Conservation (phyloP, 1,284 basidiomycete species). For the Apiotrichum laibachii region DNA sequence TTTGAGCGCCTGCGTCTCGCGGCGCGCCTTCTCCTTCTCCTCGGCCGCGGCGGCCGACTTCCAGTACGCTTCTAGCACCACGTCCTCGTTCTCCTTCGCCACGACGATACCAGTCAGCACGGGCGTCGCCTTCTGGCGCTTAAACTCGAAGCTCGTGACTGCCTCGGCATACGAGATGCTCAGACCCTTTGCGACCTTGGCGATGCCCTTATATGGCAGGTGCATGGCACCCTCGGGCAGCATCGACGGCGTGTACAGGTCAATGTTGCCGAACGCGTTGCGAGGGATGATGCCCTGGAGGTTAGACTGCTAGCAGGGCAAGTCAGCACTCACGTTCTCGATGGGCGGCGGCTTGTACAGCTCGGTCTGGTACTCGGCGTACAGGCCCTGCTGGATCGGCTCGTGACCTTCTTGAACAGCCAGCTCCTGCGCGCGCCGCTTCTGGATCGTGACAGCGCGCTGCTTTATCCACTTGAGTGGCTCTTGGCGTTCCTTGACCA, state of each 20-base stretch:
- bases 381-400: slow-evolving; percentile 80
- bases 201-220: slow-evolving; percentile 80
- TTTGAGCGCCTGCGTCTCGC: slow-evolving; percentile 76
- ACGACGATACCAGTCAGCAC: slow-evolving; percentile 83
- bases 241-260: slow-evolving; percentile 94
- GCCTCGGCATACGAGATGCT: neutral
- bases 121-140: slow-evolving; percentile 80
- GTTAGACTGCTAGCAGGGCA: slow-evolving; percentile 3
- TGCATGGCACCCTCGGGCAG: slow-evolving; percentile 82
- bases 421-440: slow-evolving; percentile 79
- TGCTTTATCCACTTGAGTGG: slow-evolving; percentile 89
- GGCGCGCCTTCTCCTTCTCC: slow-evolving; percentile 71
- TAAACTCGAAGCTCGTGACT: slow-evolving; percentile 78
- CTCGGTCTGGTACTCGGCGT: slow-evolving; percentile 82
- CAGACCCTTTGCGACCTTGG: slow-evolving; percentile 67
- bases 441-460: slow-evolving; percentile 76
- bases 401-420: slow-evolving; percentile 58
- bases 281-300: slow-evolving; percentile 82
- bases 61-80: slow-evolving; percentile 82
- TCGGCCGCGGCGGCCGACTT: slow-evolving; percentile 73
- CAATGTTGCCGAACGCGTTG: slow-evolving; percentile 96
- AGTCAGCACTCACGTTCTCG: slow-evolving; percentile 61
- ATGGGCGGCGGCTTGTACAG: slow-evolving; percentile 75
- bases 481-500: slow-evolving; percentile 69
- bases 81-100: slow-evolving; percentile 71